Percentiles rank a stretch among this genome's conserved stretches.
phyloP scores from a whole-genome alignment of 352 stramenopile genomes.

The Globisporangium canariense region DNA sequence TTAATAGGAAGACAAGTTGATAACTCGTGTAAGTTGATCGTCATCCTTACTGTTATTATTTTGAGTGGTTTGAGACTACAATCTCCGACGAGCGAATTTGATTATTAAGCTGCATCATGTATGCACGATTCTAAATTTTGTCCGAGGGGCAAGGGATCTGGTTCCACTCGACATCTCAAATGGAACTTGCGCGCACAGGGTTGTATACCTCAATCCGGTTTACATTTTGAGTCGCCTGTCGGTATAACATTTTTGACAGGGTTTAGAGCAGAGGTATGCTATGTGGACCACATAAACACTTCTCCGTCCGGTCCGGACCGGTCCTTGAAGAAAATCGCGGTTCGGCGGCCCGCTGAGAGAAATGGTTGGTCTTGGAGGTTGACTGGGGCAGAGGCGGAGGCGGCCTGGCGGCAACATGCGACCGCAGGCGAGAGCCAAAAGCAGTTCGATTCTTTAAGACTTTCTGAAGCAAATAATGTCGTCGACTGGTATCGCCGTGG shows the following conservation, averaged over 20 bases:
- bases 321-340: constrained; percentile 11
- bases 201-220: not conserved
- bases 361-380: constrained; percentile 26
- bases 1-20: too few relatives aligned
- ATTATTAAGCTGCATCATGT: too few relatives aligned
- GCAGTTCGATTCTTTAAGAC: constrained; percentile 86
- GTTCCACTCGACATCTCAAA: too few relatives aligned
- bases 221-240: not conserved
- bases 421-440: constrained; percentile 17
- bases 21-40: too few relatives aligned
- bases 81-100: too few relatives aligned
- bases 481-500: constrained; percentile 90
- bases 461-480: constrained; percentile 88
- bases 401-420: not conserved
- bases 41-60: too few relatives aligned
- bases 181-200: not conserved
- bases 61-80: too few relatives aligned
- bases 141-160: not conserved
- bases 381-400: constrained; percentile 1
- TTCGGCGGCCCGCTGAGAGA: constrained; percentile 6
- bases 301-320: constrained; percentile 7
- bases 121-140: too few relatives aligned
- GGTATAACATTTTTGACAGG: not conserved
- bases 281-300: not conserved
- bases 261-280: too few relatives aligned